A percentile compares a stretch with the other conserved stretches of the same genome.
phyloP scores from a whole-genome alignment of 2,329 filamentous ascomycete genomes.

The Neonectria ditissima region DNA sequence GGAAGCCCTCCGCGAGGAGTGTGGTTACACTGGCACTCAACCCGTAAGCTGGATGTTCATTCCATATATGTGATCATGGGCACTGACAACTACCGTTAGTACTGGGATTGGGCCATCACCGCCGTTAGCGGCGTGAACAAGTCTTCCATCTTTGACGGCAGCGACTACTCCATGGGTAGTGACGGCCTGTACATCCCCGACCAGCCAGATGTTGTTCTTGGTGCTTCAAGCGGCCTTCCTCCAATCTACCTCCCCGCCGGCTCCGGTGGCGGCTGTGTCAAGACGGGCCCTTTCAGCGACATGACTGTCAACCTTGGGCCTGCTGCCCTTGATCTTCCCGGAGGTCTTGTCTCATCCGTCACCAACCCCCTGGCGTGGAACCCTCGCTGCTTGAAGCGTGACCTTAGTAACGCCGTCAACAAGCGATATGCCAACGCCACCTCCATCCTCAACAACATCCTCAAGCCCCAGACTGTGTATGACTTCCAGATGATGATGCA shows the following conservation, averaged over 20 bases:
- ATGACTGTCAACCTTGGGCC: constrained; percentile 57
- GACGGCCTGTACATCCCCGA: constrained; percentile 53
- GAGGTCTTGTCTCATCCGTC: constrained; percentile 35
- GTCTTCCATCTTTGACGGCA: constrained; percentile 64
- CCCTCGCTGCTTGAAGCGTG: constrained; percentile 57
- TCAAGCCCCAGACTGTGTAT: constrained; percentile 49
- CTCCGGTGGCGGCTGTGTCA: constrained; percentile 67
- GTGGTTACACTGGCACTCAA: constrained; percentile 54
- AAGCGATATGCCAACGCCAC: constrained; percentile 41
- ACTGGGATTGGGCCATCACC: constrained; percentile 61
- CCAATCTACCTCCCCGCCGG: constrained; percentile 56
- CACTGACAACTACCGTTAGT: constrained; percentile 43
- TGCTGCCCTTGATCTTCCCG: constrained; percentile 46
- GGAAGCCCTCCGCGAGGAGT: constrained; percentile 47
- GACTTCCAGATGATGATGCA: constrained; percentile 62
- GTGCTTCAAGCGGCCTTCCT: constrained; percentile 42
- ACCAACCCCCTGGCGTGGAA: constrained; percentile 52
- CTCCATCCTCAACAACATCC: constrained; percentile 53
- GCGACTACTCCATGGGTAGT: constrained; percentile 57
- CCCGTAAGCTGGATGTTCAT: constrained; percentile 43
- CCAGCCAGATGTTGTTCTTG: constrained; percentile 42
- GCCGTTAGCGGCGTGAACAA: constrained; percentile 50
- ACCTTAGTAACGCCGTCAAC: constrained; percentile 46
- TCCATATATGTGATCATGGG: background rate
- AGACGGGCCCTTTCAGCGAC: constrained; percentile 61